Conservation (phyloP, 164 flowering plant genomes). For the Hamamelis virginiana region DNA sequence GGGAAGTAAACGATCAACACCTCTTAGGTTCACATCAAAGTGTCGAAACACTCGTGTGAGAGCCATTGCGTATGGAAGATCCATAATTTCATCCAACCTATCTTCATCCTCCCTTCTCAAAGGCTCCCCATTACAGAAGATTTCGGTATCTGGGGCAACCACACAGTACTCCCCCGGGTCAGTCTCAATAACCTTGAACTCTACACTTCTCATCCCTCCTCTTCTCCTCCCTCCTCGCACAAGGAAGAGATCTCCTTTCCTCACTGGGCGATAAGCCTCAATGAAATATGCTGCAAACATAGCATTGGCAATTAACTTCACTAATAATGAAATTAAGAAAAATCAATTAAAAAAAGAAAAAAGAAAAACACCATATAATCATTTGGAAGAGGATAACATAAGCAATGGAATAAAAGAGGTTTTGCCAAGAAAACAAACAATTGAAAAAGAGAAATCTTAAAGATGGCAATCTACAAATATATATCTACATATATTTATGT, state of each 20-base stretch:
- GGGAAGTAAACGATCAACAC: no score
- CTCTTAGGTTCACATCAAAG: no score
- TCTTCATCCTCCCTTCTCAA: slow-evolving; percentile 39
- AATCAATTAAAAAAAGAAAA: background rate
- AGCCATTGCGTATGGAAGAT: no score
- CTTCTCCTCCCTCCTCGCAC: slow-evolving; percentile 45
- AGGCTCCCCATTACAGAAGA: slow-evolving; percentile 44
- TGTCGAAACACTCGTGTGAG: no score
- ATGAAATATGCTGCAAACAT: slow-evolving; percentile 34
- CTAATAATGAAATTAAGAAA: background rate
- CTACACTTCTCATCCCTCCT: slow-evolving; percentile 48
- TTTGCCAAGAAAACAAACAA: no score
- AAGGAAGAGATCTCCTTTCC: slow-evolving; percentile 40
- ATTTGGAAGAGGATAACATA: no score
- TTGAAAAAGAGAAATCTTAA: no score
- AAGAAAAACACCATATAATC: background rate
- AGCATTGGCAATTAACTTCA: background rate
- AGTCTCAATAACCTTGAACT: slow-evolving; percentile 43
- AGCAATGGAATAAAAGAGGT: no score
- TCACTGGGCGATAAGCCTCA: slow-evolving; percentile 43
- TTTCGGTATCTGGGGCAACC: slow-evolving; percentile 43
- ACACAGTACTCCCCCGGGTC: slow-evolving; percentile 43
- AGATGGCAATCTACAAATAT: no score
- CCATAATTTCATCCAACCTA: slow-evolving; percentile 37
- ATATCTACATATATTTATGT: no score